Evolutionary conservation across 208 protist species (phyloP), one percentile per base, ranked within the genome.

Genomic region (Acanthamoeba sp.): DNA sequence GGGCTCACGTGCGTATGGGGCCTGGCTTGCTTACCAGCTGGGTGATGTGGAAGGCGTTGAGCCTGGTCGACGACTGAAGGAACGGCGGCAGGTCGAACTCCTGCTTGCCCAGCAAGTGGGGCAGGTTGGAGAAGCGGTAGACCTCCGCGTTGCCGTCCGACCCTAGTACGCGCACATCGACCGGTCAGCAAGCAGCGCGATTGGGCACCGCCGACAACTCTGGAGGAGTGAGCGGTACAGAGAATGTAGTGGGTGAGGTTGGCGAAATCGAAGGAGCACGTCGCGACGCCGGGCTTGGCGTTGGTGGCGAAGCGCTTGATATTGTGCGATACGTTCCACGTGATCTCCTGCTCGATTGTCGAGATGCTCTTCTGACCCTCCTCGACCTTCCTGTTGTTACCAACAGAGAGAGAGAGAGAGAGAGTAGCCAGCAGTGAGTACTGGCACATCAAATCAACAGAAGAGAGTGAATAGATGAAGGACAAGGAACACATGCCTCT

Each of bases 241-340:
- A 87, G 78, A 20, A 87, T 87, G 48, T 87, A 87, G 48, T 87
- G 24, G 14, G 78, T 87, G 10, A 87, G 78, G 34, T 87, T 62
- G 48, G 48, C 78, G 36, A 87, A 87, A 14, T 87, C 78, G 32
- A 87, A 87, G 6, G 78, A 62, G 45, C 42, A 62, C 16, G 78
- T 87, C 34, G 78, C 48, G 48, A 87, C 48, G 45, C 45, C 42
- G 45, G 78, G 78, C 78, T 87, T 55, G 6, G 45, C 22, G 0
- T 62, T 87, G 14, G 78, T 40, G 29, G n/a, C 34, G 78, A 55
- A 55, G 4, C 48, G 45, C 78, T 87, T 87, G 78, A 87, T 59
- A 42, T 87, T 29, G 48, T 87, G 78, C 34, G 78, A 62, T 9
- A 87, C 34, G 78, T 62, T 87, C 78, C 78, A 87, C 22, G 48